Evolutionary conservation across 129 eudicot genomes (phyloP), one percentile per base, ranked within the genome.

Genomic region (Ambrosia trifida): DNA sequence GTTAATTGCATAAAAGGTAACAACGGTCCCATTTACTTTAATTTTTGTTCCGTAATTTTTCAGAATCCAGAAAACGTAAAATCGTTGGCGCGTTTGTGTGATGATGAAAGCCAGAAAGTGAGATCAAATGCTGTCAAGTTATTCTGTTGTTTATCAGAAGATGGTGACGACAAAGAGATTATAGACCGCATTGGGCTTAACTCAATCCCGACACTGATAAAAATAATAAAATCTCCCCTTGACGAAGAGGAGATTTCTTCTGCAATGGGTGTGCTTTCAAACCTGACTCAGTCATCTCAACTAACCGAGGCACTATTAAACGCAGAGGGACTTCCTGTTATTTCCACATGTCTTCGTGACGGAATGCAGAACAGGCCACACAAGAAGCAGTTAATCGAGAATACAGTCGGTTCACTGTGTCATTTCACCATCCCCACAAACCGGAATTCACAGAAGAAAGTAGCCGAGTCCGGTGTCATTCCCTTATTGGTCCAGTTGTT

Each of bases 221-320:
- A 72, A 46, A 80, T 85, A 66, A 80, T 85, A 18, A 78, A 28
- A 44, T 75, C 81, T 58, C 75, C 84, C 16, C 33, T 13, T 28
- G 81, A 88, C 45, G 63, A 46, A n/a, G 88, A 88, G 45, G 95
- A 88, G 74, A 76, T 80, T 36, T 76, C 90, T 69, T 84, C 87
- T 24, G 84, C 90, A 40, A 54, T 87, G 76, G 90, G 89, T 53
- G 72, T 80, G 69, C 80, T 85, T 24, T 70, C 88, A 35, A 77
- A 80, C 76, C 83, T 87, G 68, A 83, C 89, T 11, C 72, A 74
- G 71, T 67, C 85, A 40, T 33, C 82, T 64, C 65, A 74, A 60
- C 77, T 87, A 69, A 77, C 85, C 10, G 82, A 72, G 69, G 82
- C 82, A 80, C 84, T 87, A 7, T 32, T 82, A 46, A 74, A 40